A percentile compares a stretch with the other conserved stretches of the same genome.
These are phyloP conservation scores for Saccharomycopsis guyanensis DNA, from an alignment of 805 yeast genomes.

Conservation along the genomic window DNA sequence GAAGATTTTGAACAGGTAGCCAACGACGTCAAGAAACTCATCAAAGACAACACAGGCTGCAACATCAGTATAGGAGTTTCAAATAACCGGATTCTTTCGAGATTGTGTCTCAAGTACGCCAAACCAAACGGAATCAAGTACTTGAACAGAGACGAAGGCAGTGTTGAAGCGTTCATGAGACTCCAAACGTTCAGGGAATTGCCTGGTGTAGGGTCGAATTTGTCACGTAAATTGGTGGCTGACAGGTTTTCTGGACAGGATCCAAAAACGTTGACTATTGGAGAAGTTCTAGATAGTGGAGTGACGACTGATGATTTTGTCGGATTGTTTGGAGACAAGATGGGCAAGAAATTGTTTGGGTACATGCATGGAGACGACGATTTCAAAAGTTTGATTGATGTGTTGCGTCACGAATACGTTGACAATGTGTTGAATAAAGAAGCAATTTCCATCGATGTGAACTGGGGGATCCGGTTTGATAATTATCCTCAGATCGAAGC, in stretches of 20 bases:
- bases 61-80: conserved; percentile 78
- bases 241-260: conserved; percentile 21
- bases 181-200: conserved; percentile 32
- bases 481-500: conserved; percentile 50
- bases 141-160: conserved; percentile 27
- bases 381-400: conserved; percentile 29
- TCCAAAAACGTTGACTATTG: conserved; percentile 23
- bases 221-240: conserved; percentile 3
- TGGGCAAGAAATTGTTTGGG: conserved; percentile 55
- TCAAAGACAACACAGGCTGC: conserved; percentile 45
- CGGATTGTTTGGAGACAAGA: conserved; percentile 55
- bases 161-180: conserved; percentile 30
- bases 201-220: conserved; percentile 35
- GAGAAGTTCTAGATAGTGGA: conserved; percentile 47
- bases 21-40: conserved; percentile 31
- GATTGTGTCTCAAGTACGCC: conserved; percentile 61
- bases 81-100: conserved; percentile 66
- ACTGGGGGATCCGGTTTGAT: conserved; percentile 82
- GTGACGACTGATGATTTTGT: conserved; percentile 33
- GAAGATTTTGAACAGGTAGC: conserved; percentile 21
- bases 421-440: conserved; percentile 44
- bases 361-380: conserved; percentile 67
- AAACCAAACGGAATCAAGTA: conserved; percentile 67
- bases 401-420: conserved; percentile 24
- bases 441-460: conserved; percentile 79